These are phyloP conservation scores for Lumnitzera racemosa DNA, from an alignment of 345 rosid genomes.

Conservation along the genomic window DNA sequence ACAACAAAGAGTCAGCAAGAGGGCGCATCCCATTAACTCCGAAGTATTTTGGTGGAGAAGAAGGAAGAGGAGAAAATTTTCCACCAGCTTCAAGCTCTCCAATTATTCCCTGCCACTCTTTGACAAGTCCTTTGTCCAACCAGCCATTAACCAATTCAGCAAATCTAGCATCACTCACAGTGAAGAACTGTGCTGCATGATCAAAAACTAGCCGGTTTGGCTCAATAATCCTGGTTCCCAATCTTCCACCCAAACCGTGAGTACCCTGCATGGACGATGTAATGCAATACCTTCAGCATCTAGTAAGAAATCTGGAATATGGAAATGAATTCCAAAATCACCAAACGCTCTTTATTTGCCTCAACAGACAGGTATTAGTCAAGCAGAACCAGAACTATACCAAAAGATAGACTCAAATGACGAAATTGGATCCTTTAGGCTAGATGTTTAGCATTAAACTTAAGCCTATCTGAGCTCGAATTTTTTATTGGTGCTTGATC, in stretches of 20 bases:
- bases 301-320: not conserved
- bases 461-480: too few relatives aligned
- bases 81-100: constrained; percentile 82
- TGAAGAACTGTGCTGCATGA: constrained; percentile 91
- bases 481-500: too few relatives aligned
- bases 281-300: not conserved
- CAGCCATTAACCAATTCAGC: constrained; percentile 54
- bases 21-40: constrained; percentile 80
- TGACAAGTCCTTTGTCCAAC: constrained; percentile 68
- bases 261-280: constrained; percentile 38
- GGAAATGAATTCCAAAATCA: too few relatives aligned
- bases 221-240: constrained; percentile 75
- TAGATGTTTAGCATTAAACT: too few relatives aligned
- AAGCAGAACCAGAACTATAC: too few relatives aligned
- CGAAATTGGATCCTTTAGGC: too few relatives aligned
- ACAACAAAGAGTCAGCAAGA: constrained; percentile 68
- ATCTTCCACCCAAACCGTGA: constrained; percentile 95
- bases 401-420: too few relatives aligned
- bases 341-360: too few relatives aligned
- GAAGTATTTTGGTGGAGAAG: constrained; percentile 54
- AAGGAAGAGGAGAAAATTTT: constrained; percentile 49
- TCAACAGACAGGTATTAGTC: too few relatives aligned
- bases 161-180: constrained; percentile 60
- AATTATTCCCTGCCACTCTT: constrained; percentile 56
- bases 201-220: constrained; percentile 62